These are phyloP conservation scores for Peronospora farinosa DNA, from an alignment of 352 stramenopile species.

Conservation along the genomic window DNA sequence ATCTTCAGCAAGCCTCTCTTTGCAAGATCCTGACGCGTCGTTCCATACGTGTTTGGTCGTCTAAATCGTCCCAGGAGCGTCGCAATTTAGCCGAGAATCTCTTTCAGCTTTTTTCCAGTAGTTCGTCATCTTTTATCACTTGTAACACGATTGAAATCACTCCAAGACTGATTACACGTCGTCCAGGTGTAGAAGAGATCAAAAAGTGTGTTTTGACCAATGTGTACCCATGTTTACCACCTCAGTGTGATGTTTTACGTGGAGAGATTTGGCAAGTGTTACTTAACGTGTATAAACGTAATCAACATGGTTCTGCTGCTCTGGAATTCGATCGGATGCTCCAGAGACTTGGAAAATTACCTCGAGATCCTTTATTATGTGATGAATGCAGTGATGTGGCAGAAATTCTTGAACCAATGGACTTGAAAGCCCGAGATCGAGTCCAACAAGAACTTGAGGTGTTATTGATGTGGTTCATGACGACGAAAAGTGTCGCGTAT, in stretches of 20 bases:
- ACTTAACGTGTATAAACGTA: slow-evolving; percentile 73
- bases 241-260: slow-evolving; percentile 42
- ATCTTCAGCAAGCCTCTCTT: slow-evolving; percentile 28
- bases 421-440: slow-evolving; percentile 22
- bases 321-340: slow-evolving; percentile 76
- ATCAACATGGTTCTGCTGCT: slow-evolving; percentile 59
- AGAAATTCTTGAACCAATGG: slow-evolving; percentile 25
- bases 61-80: slow-evolving; percentile 56
- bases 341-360: slow-evolving; percentile 51
- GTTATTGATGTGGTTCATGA: slow-evolving; percentile 74
- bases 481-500: slow-evolving; percentile 74
- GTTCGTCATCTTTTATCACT: slow-evolving; percentile 17
- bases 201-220: slow-evolving; percentile 51
- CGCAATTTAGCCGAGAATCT: slow-evolving; percentile 41
- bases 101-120: slow-evolving; percentile 55
- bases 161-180: slow-evolving; percentile 51
- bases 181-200: slow-evolving; percentile 66
- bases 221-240: slow-evolving; percentile 44
- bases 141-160: slow-evolving; percentile 15
- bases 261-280: slow-evolving; percentile 80
- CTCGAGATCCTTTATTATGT: slow-evolving; percentile 50
- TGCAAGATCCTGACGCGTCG: slow-evolving; percentile 43
- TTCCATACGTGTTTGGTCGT: slow-evolving; percentile 46
- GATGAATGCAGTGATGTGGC: slow-evolving; percentile 51
- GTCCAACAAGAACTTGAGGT: slow-evolving; percentile 66